Base-by-base conservation (phyloP, 1,284 basidiomycete species). In the Salmacisia buchloeana region DNA sequence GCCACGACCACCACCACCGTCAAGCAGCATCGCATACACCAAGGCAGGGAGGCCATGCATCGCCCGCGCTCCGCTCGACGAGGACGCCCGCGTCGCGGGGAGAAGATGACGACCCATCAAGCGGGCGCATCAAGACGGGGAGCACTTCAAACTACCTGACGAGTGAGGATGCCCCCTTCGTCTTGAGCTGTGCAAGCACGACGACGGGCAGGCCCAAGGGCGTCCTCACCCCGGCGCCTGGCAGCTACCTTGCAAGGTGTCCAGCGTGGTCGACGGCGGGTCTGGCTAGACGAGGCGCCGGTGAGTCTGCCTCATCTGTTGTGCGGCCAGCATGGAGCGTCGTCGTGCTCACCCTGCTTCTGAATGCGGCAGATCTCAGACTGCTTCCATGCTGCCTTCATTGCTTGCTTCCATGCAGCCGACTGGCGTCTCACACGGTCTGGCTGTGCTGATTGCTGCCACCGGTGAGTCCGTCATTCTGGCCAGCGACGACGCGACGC, bases 341-440 rank as follows among this genome's bases (percentile, higher is more conserved):
- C n/a, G n/a, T n/a, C n/a, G n/a, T 0, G 92, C 90, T 49, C 23
- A 12, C 23, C 31, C n/a, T 41, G 15, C 39, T 76, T 82, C 92
- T 31, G 92, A 90, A 89, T 88, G 75, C n/a, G n/a, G n/a, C n/a
- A 65, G 76, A 65, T 59, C 27, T 52, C 49, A 91, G 90, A 91
- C 86, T 91, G 35, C 82, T 92, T 0, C 91, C 90, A 2, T 91
- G n/a, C n/a, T n/a, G n/a, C n/a, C n/a, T n/a, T n/a, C n/a, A n/a
- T n/a, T n/a, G n/a, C n/a, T n/a, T n/a, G 91, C 89, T 92, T 92
- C 80, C 91, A 93, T 78, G 91, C 90, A 1, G 70, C 69, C 31
- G 76, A 74, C 10, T 77, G 75, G 75, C 71, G 70, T 1, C 75
- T 60, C 71, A 91, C 91, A 0, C 93, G 89, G 88, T 83, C 89